Evolutionary conservation across 495 filamentous ascomycete genomes (phyloP), one percentile per base, ranked within the genome.

Genomic region (Penicillium dipodomyicola): DNA sequence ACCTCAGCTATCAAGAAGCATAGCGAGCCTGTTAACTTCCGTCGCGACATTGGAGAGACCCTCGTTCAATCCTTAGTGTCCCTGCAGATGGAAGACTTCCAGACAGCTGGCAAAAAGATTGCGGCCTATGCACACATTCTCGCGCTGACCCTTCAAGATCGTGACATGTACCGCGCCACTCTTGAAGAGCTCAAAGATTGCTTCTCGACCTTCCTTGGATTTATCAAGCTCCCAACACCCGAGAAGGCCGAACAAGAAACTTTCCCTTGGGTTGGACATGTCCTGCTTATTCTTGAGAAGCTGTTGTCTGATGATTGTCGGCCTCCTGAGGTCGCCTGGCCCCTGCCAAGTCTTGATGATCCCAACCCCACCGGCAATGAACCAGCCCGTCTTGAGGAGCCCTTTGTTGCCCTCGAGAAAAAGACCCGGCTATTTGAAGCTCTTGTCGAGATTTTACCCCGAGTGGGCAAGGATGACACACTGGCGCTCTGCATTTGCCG

Each of bases 61-160:
- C 80, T 99, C 49, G 84, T 93, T 3, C 86, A 90, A 58, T 96
- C 92, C 5, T 80, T 99, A 15, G 86, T 94, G 66, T 97, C 95
- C 4, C 79, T 97, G 52, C 79, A 82, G 55, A 78, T 82, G 59
- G 88, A 92, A 40, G 87, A 93, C 46, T 77, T 88, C 64, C 77
- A 82, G 45, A 74, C 81, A 29, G 72, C 80, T 27, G 90, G 88
- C 12, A 88, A 92, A 65, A 95, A 92, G 63, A 89, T 97, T 57
- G 88, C 92, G 19, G 89, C 95, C 1, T 96, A 92, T 70, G 92
- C 94, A 11, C 93, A 99, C 71, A 82, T 99, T 37, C 77, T 99
- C 11, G 93, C 90, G 3, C 75, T 98, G 50, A 84, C 96, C 45
- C 82, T 97, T 22, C 90, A 94, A 62, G 84, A 94, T 54, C 84